Percentiles rank a stretch among this genome's conserved stretches.
These are phyloP conservation scores for Arthrobotrys iridis DNA, from an alignment of 2,329 filamentous ascomycete genomes.

Conservation along the genomic window DNA sequence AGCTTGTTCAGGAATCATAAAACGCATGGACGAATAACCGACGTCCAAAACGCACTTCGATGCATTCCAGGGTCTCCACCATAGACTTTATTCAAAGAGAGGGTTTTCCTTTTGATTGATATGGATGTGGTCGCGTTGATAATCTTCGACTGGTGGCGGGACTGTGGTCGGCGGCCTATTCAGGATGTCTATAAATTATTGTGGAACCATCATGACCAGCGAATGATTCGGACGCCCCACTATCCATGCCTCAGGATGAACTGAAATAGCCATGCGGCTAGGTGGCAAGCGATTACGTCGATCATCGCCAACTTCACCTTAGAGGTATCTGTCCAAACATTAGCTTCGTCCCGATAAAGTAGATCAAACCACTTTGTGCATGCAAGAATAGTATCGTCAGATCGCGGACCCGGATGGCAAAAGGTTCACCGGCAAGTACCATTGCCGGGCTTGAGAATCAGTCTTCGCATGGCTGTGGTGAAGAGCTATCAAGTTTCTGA, in stretches of 20 bases:
- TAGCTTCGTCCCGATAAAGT: conserved; percentile 6
- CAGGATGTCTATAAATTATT: neutral
- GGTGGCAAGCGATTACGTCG: conserved; percentile 32
- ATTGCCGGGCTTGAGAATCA: neutral
- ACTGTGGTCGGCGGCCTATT: conserved; percentile 1
- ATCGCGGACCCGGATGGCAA: conserved; percentile 50
- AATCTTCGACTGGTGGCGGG: neutral
- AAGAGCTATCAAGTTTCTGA: conserved; percentile 13
- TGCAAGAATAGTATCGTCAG: conserved; percentile 15
- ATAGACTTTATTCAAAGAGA: neutral
- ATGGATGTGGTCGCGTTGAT: neutral
- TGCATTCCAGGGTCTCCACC: neutral
- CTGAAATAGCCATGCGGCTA: conserved; percentile 16
- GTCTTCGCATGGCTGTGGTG: neutral
- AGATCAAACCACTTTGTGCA: conserved; percentile 17
- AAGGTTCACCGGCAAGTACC: neutral
- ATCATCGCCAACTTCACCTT: conserved; percentile 30
- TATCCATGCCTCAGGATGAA: neutral
- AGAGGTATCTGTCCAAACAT: conserved; percentile 24
- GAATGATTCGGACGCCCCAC: neutral
- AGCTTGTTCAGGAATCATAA: conserved; percentile 37
- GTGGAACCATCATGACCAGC: conserved; percentile 2
- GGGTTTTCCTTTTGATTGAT: neutral
- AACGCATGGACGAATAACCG: conserved; percentile 40
- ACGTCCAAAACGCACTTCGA: neutral